These are phyloP conservation scores for Penicillium herquei DNA, from an alignment of 495 filamentous ascomycete species.

Conservation along the genomic window DNA sequence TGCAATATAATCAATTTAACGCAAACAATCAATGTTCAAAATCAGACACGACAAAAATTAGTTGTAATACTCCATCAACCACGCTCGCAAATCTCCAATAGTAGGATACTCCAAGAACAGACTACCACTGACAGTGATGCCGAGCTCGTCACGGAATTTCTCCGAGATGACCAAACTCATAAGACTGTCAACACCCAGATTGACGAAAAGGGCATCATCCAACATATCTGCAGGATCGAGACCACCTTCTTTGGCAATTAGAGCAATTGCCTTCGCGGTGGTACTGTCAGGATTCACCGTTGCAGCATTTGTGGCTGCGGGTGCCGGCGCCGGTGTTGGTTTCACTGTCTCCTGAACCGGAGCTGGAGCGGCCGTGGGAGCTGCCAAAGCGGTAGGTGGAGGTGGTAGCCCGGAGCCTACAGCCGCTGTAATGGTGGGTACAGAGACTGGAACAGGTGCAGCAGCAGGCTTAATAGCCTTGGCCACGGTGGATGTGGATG, in stretches of 20 bases:
- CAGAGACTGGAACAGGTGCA: neutral
- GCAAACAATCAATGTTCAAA: too few species aligned
- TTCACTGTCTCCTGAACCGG: neutral
- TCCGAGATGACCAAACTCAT: slow-evolving; percentile 40
- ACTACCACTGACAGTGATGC: slow-evolving; percentile 29
- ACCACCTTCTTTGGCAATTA: slow-evolving; percentile 16
- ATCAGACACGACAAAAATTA: neutral
- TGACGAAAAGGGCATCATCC: slow-evolving; percentile 8
- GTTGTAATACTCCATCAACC: slow-evolving; percentile 12
- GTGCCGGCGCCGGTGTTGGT: neutral
- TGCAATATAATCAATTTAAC: too few species aligned
- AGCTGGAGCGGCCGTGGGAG: neutral
- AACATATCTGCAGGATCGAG: slow-evolving; percentile 7
- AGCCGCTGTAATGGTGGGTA: neutral
- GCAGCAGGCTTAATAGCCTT: neutral
- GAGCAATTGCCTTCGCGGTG: slow-evolving; percentile 3
- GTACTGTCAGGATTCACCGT: neutral
- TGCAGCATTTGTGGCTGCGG: neutral
- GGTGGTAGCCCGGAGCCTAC: neutral
- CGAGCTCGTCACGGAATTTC: slow-evolving; percentile 31
- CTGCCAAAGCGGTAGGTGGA: neutral
- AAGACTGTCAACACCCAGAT: slow-evolving; percentile 28
- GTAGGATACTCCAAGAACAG: slow-evolving; percentile 44
- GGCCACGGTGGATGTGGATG: slow-evolving; percentile 3
- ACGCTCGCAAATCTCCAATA: slow-evolving; percentile 35